Base-by-base conservation (phyloP, 495 filamentous ascomycete genomes). In the Penicillium coffeae region DNA sequence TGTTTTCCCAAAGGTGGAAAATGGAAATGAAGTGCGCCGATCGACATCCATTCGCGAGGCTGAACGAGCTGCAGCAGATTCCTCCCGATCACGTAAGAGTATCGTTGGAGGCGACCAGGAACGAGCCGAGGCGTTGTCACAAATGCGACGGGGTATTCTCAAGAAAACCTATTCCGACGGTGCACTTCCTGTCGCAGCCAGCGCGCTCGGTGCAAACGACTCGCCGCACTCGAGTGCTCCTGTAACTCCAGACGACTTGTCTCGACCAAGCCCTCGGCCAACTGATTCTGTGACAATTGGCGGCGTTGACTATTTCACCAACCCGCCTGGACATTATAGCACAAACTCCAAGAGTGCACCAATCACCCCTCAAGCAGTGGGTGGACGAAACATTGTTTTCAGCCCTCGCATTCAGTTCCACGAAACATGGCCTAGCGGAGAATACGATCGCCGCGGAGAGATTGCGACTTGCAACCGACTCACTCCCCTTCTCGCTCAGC, bases 391-490 rank as follows among this genome's bases (percentile, higher is more conserved):
- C 64, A 92, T 95, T 45, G 86, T 82, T 27, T 99, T 96, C 66
- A 96, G 87, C 63, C 92, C 93, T 48, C 82, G 92, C 19, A 90
- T 97, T 42, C 83, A 93, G 48, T 96, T 95, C 62, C 84, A 96
- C 61, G 93, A 99, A 59, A 96, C 88, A 13, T 97, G 93, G 92
- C 88, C 91, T 5, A 88, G 83, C 57, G 84, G 84, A 48, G 93
- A 99, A 70, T 99, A 99, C 62, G 93, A 99, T 61, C 85, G 93
- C 38, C 84, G 94, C 32, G 94, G 93, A 38, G 93, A 99, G 10
- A 88, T 96, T 65, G 90, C 93, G 20, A 99, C 93, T 7, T 99
- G 93, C 80, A 99, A 99, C 64, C 87, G 91, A 48, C 71, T 99
- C 50, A 99, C 93, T 35, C 93, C 93, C 14, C 88, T 97, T 78